Evolutionary conservation across 2,329 filamentous ascomycete species (phyloP).

Genomic region (Daldinia sp.): DNA sequence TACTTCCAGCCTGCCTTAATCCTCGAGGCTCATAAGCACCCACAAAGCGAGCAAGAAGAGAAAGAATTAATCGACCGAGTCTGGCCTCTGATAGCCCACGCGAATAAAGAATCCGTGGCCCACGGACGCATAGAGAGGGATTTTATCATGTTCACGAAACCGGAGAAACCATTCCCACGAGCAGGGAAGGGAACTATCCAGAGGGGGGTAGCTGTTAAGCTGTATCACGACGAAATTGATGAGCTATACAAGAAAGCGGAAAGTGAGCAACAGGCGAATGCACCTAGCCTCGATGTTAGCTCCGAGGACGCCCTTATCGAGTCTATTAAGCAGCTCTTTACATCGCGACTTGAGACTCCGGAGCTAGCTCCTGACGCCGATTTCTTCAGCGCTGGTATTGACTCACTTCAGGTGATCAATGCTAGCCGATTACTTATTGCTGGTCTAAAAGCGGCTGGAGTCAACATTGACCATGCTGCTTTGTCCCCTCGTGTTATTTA

Average conservation of each 20-base stretch:
- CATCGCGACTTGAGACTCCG: constrained; percentile 16
- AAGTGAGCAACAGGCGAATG: constrained; percentile 16
- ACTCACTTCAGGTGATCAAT: constrained; percentile 56
- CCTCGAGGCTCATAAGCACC: constrained; percentile 55
- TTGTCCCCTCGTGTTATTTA: constrained; percentile 56
- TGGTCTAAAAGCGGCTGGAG: constrained; percentile 48
- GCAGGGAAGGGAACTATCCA: constrained; percentile 49
- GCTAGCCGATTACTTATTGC: constrained; percentile 52
- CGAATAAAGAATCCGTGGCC: constrained; percentile 55
- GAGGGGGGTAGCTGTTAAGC: constrained; percentile 41
- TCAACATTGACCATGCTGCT: constrained; percentile 51
- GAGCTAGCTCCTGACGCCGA: constrained; percentile 44
- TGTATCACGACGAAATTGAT: constrained; percentile 47
- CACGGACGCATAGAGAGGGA: constrained; percentile 57
- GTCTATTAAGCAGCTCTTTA: constrained; percentile 24
- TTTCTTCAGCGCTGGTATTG: constrained; percentile 51
- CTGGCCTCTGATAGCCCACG: constrained; percentile 56
- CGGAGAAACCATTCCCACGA: constrained; percentile 48
- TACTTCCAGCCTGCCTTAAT: constrained; percentile 59
- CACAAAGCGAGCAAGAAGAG: constrained; percentile 40
- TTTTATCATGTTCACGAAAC: constrained; percentile 54
- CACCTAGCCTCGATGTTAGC: constrained; percentile 20
- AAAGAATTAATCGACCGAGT: constrained; percentile 53
- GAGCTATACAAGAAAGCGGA: constrained; percentile 42
- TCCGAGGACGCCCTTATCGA: constrained; percentile 22